Base-by-base conservation (phyloP, 768 basidiomycete genomes). In the Rhizopogon salebrosus region DNA sequence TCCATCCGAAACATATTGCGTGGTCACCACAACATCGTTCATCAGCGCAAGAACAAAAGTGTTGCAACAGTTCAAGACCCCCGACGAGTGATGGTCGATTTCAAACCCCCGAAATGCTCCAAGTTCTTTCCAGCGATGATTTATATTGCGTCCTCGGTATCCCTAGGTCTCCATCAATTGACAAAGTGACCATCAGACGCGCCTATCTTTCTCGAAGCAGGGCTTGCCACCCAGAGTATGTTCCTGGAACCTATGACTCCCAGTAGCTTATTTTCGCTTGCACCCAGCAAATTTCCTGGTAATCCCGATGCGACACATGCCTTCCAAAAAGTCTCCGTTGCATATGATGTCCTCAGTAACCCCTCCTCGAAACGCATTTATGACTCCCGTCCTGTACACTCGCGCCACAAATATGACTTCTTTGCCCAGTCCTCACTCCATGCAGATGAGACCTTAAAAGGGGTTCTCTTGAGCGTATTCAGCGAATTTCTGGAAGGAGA, bases 221-320 rank as follows among this genome's bases (percentile, higher is more conserved):
- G 57, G 77, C 81, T 7, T 92, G 90, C 57, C 92, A 93, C 62
- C 92, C 92, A 71, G 92, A 94, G 92, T 92, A 54, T 57, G 89
- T 78, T 49, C 18, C 34, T 29, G 34, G n/a, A 13, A 34, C 13
- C 31, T 34, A 34, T 41, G 27, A 16, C 38, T 27, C 40, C n/a
- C 3, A 35, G 18, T 38, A 43, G 56, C 41, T 49, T 49, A 57
- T 54, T 49, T 58, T n/a, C 23, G 34, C 6, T n/a, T 34, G 23
- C 43, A 3, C 57, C 13, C 59, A 93, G 92, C 64, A 93, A 92
- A 73, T 92, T 88, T 57, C 88, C 89, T 2, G 66, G 52, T 20
- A 83, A 85, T 61, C 82, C 85, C 4, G 78, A 85, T 41, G 87
- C 92, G 16, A 94, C 92, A 0, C 73, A 80, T 18, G 92, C 92